phyloP scores from a whole-genome alignment of 2,329 filamentous ascomycete genomes.

The Geosmithia morbida region DNA sequence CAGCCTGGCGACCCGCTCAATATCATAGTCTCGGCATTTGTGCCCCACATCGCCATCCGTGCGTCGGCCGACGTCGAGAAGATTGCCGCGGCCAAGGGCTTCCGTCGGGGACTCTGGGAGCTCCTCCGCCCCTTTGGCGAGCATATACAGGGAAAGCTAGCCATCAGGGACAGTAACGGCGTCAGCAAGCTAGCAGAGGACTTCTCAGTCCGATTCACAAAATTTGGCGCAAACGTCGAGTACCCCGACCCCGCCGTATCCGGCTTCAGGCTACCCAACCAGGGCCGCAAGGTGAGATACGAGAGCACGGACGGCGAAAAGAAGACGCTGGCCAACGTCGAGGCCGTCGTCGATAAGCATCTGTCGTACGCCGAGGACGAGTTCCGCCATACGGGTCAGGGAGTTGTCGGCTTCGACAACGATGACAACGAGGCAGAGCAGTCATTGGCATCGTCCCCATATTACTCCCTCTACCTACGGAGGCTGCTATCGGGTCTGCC shows the following conservation, averaged over 20 bases:
- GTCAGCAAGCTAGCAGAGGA: conserved; percentile 75
- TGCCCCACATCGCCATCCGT: conserved; percentile 77
- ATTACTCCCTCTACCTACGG: conserved; percentile 75
- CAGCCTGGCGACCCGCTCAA: conserved; percentile 40
- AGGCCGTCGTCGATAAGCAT: conserved; percentile 68
- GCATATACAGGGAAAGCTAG: conserved; percentile 71
- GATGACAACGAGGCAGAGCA: conserved; percentile 32
- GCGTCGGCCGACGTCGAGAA: conserved; percentile 78
- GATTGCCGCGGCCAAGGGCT: conserved; percentile 70
- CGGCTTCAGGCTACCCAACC: conserved; percentile 18
- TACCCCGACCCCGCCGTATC: conserved; percentile 25
- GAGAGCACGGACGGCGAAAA: conserved; percentile 15
- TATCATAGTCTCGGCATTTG: conserved; percentile 71
- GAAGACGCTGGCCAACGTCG: conserved; percentile 46
- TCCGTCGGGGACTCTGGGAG: conserved; percentile 68
- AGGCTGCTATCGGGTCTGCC: conserved; percentile 69
- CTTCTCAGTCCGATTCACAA: conserved; percentile 75
- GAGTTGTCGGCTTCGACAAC: conserved; percentile 14
- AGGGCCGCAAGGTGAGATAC: conserved; percentile 13
- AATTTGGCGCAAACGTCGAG: conserved; percentile 46
- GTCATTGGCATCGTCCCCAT: conserved; percentile 33
- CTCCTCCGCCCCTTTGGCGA: conserved; percentile 86
- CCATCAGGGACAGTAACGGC: conserved; percentile 80
- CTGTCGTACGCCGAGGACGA: conserved; percentile 59
- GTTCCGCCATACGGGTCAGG: conserved; percentile 21